Conservation (phyloP, 139 green algal species). For the Ettlia oleoabundans region DNA sequence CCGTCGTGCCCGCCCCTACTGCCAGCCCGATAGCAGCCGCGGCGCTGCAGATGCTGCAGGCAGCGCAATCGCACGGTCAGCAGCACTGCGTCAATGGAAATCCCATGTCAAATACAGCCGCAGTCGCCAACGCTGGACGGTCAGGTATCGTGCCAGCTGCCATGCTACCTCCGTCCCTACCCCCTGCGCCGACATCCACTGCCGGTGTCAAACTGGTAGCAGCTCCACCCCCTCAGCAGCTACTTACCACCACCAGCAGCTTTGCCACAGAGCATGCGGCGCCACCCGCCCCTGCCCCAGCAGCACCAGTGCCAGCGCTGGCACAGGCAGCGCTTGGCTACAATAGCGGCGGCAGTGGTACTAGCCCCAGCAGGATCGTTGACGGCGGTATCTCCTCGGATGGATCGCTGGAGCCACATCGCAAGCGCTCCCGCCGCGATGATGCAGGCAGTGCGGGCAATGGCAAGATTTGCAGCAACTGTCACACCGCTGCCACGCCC, state of each 20-base stretch:
- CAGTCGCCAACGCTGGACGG: neutral
- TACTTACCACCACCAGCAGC: too few relatives aligned
- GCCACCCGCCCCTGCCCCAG: neutral
- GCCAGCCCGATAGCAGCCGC: neutral
- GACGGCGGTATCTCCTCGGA: slow-evolving; percentile 2
- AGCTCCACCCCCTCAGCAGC: neutral
- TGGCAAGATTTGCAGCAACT: slow-evolving; percentile 92
- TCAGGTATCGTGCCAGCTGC: neutral
- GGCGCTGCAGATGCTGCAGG: slow-evolving; percentile 9
- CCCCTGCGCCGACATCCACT: neutral
- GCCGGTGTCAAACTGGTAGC: neutral
- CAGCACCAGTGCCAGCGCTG: neutral
- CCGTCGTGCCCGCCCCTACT: neutral
- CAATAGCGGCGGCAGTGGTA: too few relatives aligned
- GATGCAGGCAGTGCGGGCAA: neutral
- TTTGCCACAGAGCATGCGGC: neutral
- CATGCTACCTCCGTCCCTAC: neutral
- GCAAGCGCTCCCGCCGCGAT: slow-evolving; percentile 27
- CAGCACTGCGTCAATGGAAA: too few relatives aligned
- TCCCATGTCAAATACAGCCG: too few relatives aligned
- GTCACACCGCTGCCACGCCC: slow-evolving; percentile 82
- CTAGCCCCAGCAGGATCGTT: too few relatives aligned
- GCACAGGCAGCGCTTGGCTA: neutral
- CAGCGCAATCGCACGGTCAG: neutral
- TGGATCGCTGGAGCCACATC: neutral